Evolutionary conservation across 2,329 filamentous ascomycete species (phyloP), one percentile per base, ranked within the genome.

Genomic region (Calonectria pseudoturangicola): DNA sequence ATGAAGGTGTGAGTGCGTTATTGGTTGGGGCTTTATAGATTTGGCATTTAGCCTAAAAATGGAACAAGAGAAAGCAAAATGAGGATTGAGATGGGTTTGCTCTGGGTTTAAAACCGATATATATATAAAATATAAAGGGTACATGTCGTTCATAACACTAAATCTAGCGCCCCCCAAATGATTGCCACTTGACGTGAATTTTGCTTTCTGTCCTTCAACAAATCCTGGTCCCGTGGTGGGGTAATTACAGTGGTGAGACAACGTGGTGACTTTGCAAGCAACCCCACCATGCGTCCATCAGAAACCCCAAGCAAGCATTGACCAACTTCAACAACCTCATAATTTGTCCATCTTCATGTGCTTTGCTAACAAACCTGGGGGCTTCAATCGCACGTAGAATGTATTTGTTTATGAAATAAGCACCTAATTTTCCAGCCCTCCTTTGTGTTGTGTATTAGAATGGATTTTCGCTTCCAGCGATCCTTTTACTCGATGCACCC

Each of bases 21-120:
- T 78, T 79, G 72, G 77, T 51, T 51, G 64, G 76, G 76, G 67
- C 77, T 74, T 73, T 60, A 25, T 36, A 68, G 54, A 51, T 16
- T 41, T 41, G 12, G 60, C 16, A 51, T 78, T 79, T 78, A 79
- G 77, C 68, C 77, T 79, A 77, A 79, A 76, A 69, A 45, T 36
- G 41, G 33, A 72, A 43, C 33, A 8, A 3, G 47, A 33, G 30
- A 33, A 33, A 9, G 30, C 30, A 33, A 33, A 5, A 33, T 45
- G 15, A 33, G 60, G 68, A 27, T 71, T 43, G 45, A 12, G 13
- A 54, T 58, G 68, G 21, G 70, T 21, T 36, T 56, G 9, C 28
- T n/a, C 4, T 28, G 28, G 25, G n/a, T 58, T 58, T 27, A 15
- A 16, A 16, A 18, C n/a, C 13, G 21, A 75, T 63, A 60, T 41